Evolutionary conservation across 2,329 filamentous ascomycete species (phyloP).

Genomic region (Fusarium piperis): DNA sequence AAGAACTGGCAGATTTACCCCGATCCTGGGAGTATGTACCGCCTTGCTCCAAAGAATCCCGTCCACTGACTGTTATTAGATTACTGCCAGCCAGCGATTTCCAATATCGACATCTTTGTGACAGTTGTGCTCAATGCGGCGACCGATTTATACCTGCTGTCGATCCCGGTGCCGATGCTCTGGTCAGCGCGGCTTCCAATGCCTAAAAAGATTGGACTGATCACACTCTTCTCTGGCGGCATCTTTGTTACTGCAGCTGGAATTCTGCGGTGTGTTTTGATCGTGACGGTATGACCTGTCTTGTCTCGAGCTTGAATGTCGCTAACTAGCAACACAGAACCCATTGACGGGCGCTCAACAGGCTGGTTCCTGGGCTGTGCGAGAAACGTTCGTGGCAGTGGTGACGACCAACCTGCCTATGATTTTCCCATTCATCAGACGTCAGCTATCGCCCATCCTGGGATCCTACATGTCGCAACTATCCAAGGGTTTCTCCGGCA

Average conservation of each 20-base stretch:
- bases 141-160: constrained; percentile 65
- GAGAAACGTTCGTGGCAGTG: constrained; percentile 52
- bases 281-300: constrained; percentile 43
- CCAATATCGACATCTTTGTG: constrained; percentile 58
- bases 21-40: constrained; percentile 60
- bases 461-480: constrained; percentile 8
- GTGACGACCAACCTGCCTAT: constrained; percentile 51
- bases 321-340: constrained; percentile 38
- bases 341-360: constrained; percentile 47
- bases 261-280: constrained; percentile 47
- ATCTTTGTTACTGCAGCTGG: constrained; percentile 50
- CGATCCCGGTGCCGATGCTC: constrained; percentile 62
- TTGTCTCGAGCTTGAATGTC: not conserved
- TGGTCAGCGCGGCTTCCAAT: constrained; percentile 46
- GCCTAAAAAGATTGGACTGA: constrained; percentile 48
- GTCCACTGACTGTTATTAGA: constrained; percentile 44
- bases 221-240: constrained; percentile 49
- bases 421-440: constrained; percentile 51
- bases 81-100: constrained; percentile 58
- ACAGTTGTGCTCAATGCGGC: constrained; percentile 59
- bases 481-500: not conserved
- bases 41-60: not conserved
- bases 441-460: constrained; percentile 12
- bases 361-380: constrained; percentile 49
- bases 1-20: constrained; percentile 68